Conservation (phyloP, 140 eudicot genomes). For the Oenanthe javanica region DNA sequence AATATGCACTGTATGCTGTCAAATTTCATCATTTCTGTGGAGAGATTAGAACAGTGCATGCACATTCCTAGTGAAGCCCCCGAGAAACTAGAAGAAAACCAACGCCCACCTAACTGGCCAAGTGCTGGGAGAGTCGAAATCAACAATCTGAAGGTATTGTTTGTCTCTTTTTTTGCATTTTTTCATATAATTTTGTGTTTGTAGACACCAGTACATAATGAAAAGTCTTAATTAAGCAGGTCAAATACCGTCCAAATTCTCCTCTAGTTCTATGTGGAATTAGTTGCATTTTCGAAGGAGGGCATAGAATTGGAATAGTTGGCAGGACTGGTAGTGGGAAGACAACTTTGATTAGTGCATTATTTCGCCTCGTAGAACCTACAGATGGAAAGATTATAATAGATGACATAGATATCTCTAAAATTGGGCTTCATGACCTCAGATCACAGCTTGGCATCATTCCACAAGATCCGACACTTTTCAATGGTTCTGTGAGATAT, state of each 20-base stretch:
- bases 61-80: constrained; percentile 59
- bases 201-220: neutral
- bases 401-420: constrained; percentile 41
- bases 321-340: constrained; percentile 80
- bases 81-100: constrained; percentile 36
- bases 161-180: neutral
- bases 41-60: constrained; percentile 73
- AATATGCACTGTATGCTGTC: constrained; percentile 48
- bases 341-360: constrained; percentile 60
- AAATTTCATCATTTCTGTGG: constrained; percentile 54
- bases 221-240: constrained; percentile 25
- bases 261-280: constrained; percentile 60
- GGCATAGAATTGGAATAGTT: constrained; percentile 55
- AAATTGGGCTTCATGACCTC: constrained; percentile 56
- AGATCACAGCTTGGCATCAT: constrained; percentile 52
- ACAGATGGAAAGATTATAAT: constrained; percentile 45
- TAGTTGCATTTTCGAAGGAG: constrained; percentile 53
- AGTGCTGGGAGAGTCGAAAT: constrained; percentile 44
- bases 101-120: constrained; percentile 56
- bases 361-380: constrained; percentile 68
- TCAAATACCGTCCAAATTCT: constrained; percentile 44
- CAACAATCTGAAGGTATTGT: constrained; percentile 40
- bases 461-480: constrained; percentile 70
- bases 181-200: neutral
- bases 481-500: constrained; percentile 51